Base-by-base conservation (phyloP, 148 eudicot species). In the Amaranthus palmeri region DNA sequence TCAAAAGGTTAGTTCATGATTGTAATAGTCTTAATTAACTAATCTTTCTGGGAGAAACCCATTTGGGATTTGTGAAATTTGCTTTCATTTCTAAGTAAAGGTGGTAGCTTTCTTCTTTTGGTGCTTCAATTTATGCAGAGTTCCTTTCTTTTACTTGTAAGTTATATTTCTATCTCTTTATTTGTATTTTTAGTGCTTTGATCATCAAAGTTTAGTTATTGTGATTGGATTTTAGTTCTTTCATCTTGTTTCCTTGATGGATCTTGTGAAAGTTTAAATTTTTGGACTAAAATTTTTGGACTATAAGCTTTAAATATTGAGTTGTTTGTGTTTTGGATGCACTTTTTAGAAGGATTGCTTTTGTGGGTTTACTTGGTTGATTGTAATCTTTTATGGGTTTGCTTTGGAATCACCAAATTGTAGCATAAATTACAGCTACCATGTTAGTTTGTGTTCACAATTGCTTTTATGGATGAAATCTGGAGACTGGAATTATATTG, bases 381-480 rank as follows among this genome's bases (percentile, higher is more conserved):
- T 54, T 73, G 76, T 15, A 43, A 72, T 63, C 7, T 72, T 62
- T 72, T 60, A 17, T 63, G 75, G 60, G 58, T 72, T 7, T 72
- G 68, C 42, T 51, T 59, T 59, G 53, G 53, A 17, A 56, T 46
- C 25, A 47, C 3, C 48, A 59, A 11, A 46, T 48, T 8, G 17
- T 61, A 62, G 58, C n/a, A 14, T 50, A 50, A 61, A 14, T 14
- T 72, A 10, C 14, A 11, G 66, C 44, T 62, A 12, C 14, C 8
- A 5, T 62, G 8, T 15, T 15, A 17, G 15, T 47, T 44, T 13
- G 51, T 63, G 51, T 14, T 63, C 6, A 4, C 42, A 42, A 2
- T 11, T 41, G 65, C 9, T 61, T 10, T 5, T 41, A 7, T 14
- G 14, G 25, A 56, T 63, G 48, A 61, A 63, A 45, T 3, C 13